Conservation (phyloP, 345 rosid species). For the Eucalyptus decipiens region DNA sequence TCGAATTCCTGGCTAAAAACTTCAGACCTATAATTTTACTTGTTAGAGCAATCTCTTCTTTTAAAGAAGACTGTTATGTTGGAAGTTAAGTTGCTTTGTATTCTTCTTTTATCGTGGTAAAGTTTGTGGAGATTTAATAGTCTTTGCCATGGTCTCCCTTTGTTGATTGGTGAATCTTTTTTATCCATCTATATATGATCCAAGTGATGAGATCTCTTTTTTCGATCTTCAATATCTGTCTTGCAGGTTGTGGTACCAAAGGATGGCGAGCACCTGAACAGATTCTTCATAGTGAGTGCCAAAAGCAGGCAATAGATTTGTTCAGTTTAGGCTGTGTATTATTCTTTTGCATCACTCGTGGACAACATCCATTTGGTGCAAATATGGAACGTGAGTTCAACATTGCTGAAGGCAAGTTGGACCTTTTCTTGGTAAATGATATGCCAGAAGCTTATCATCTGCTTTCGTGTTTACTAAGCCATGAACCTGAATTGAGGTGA, state of each 20-base stretch:
- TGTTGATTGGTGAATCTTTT: no score
- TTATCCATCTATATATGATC: no score
- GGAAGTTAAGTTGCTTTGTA: not conserved
- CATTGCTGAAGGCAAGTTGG: no score
- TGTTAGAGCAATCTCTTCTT: no score
- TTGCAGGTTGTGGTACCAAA: not conserved
- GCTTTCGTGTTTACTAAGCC: slow-evolving; percentile 41
- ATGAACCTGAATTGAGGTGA: slow-evolving; percentile 60
- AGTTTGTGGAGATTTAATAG: no score
- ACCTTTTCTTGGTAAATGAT: slow-evolving; percentile 40
- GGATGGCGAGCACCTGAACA: slow-evolving; percentile 68
- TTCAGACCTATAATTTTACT: not conserved
- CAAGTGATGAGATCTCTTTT: no score
- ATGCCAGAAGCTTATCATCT: slow-evolving; percentile 74
- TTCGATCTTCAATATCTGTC: no score
- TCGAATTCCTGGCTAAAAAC: no score
- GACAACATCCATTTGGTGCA: not conserved
- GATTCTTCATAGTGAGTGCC: slow-evolving; percentile 50
- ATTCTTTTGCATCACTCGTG: slow-evolving; percentile 72
- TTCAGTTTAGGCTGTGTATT: slow-evolving; percentile 87
- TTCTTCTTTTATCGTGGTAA: no score
- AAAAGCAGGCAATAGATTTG: slow-evolving; percentile 72
- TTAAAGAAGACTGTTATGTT: not conserved
- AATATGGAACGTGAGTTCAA: no score
- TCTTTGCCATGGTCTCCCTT: no score